A percentile compares a stretch with the other conserved stretches of the same genome.
Evolutionary conservation across 2,329 filamentous ascomycete genomes (phyloP).

Genomic region (Truncatella angustata): DNA sequence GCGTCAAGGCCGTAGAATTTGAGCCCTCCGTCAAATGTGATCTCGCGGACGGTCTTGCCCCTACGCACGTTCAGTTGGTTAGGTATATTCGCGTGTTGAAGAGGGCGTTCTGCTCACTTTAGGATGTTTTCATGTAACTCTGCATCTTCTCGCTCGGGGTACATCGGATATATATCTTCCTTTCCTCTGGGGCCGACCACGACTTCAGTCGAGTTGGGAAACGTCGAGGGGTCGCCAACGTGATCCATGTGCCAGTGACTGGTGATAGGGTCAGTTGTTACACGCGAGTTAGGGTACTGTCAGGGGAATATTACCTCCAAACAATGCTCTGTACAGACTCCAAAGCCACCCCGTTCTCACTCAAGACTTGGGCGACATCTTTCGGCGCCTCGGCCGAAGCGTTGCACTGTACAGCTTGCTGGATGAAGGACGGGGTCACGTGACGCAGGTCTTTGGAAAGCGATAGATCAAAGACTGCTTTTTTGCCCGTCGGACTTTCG

Average conservation of each 20-base stretch:
- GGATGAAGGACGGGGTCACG: not conserved
- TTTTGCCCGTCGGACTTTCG: not conserved
- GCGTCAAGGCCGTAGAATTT: conserved; percentile 15
- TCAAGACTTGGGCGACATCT: no score
- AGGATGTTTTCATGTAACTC: conserved; percentile 21
- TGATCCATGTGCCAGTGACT: conserved; percentile 43
- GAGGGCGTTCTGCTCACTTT: not conserved
- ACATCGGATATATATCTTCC: conserved; percentile 19
- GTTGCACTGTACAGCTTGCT: not conserved
- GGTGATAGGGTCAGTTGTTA: not conserved
- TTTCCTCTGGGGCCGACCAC: conserved; percentile 34
- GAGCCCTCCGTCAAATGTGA: conserved; percentile 20
- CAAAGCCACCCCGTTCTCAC: not conserved
- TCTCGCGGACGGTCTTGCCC: conserved; percentile 17
- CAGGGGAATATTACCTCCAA: not conserved
- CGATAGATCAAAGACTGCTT: conserved; percentile 3
- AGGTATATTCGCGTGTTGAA: not conserved
- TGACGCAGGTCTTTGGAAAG: not conserved
- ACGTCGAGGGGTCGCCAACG: conserved; percentile 43
- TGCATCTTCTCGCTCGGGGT: conserved; percentile 18
- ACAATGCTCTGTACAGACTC: not conserved
- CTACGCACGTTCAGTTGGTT: not conserved
- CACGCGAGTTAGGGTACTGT: not conserved
- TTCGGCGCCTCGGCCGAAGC: not conserved
- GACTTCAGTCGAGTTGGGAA: conserved; percentile 38